A percentile compares a stretch with the other conserved stretches of the same genome.
These are phyloP conservation scores for Tylopilus subfusipes DNA, from an alignment of 768 basidiomycete species.

Conservation along the genomic window DNA sequence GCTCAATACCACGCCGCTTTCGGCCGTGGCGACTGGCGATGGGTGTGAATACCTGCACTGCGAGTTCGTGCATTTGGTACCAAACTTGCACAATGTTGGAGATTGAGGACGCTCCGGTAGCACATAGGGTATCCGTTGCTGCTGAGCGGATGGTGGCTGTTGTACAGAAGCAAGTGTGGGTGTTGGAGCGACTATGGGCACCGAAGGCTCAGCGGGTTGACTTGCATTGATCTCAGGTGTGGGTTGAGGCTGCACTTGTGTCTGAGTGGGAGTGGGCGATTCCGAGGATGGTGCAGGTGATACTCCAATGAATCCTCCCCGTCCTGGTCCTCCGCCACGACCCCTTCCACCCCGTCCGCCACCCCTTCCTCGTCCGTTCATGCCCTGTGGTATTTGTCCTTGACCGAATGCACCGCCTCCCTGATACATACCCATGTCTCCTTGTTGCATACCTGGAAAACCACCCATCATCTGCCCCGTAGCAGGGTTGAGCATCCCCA, in stretches of 20 bases:
- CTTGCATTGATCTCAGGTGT: slow-evolving; percentile 11
- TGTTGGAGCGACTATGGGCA: slow-evolving; percentile 25
- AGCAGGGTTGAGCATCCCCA: slow-evolving; percentile 69
- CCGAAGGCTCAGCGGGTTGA: slow-evolving; percentile 7
- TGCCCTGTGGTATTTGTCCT: slow-evolving; percentile 15
- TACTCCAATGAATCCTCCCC: slow-evolving; percentile 39
- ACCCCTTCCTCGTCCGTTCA: slow-evolving; percentile 43
- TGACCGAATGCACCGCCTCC: slow-evolving; percentile 28
- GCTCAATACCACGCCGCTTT: slow-evolving; percentile 92
- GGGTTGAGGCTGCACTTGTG: slow-evolving; percentile 19
- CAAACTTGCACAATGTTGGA: slow-evolving; percentile 92
- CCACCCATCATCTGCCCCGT: slow-evolving; percentile 56
- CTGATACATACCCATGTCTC: slow-evolving; percentile 46
- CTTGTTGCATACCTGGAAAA: slow-evolving; percentile 57
- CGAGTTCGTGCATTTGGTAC: slow-evolving; percentile 84
- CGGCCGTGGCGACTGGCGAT: slow-evolving; percentile 92
- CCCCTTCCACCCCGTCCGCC: slow-evolving; percentile 46
- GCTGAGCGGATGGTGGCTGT: slow-evolving; percentile 11
- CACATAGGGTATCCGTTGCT: slow-evolving; percentile 46
- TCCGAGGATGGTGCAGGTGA: slow-evolving; percentile 24
- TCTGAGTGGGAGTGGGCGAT: slow-evolving; percentile 16
- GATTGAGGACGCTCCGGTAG: slow-evolving; percentile 80
- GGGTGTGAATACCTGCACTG: slow-evolving; percentile 92
- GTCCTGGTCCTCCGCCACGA: slow-evolving; percentile 39
- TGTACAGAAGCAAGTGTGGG: slow-evolving; percentile 26